A percentile compares a stretch with the other conserved stretches of the same genome.
phyloP scores from a whole-genome alignment of 495 filamentous ascomycete species.

The Rostrohypoxylon terebratum region DNA sequence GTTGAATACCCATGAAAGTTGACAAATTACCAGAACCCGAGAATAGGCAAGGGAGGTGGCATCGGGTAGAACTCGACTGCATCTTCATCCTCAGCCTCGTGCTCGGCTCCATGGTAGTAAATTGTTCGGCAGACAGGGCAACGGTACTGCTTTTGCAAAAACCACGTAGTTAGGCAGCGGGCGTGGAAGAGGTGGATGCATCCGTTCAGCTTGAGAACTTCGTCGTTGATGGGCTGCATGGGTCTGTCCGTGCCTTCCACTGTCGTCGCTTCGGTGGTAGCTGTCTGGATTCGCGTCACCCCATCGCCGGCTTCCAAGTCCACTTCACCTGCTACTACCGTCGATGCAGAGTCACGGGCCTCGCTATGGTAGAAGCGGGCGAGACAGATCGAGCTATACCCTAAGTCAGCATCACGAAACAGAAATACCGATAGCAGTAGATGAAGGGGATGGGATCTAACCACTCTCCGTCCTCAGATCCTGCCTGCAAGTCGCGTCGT shows the following conservation, averaged over 20 bases:
- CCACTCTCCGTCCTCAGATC: constrained; percentile 34
- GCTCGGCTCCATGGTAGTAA: constrained; percentile 29
- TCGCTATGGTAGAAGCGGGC: constrained; percentile 22
- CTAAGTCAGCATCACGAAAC: neutral
- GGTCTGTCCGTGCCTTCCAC: neutral
- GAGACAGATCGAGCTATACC: constrained; percentile 37
- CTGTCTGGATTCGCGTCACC: constrained; percentile 10
- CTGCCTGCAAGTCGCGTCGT: constrained; percentile 21
- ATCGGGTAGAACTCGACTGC: constrained; percentile 20
- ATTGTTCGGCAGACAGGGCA: constrained; percentile 43
- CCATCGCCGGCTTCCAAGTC: constrained; percentile 31
- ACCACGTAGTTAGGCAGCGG: constrained; percentile 44
- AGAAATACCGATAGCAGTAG: neutral
- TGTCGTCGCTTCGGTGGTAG: neutral
- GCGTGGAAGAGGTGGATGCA: constrained; percentile 47
- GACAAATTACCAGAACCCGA: constrained; percentile 30
- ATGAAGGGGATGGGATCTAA: neutral
- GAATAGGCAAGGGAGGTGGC: constrained; percentile 11
- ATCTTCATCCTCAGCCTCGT: neutral
- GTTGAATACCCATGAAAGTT: neutral
- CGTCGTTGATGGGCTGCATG: constrained; percentile 31
- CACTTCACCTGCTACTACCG: constrained; percentile 3
- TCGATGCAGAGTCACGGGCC: constrained; percentile 1
- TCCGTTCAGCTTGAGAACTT: constrained; percentile 38
- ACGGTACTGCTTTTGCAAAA: constrained; percentile 25